phyloP scores from a whole-genome alignment of 345 rosid genomes.

The Citropsis articulata region DNA sequence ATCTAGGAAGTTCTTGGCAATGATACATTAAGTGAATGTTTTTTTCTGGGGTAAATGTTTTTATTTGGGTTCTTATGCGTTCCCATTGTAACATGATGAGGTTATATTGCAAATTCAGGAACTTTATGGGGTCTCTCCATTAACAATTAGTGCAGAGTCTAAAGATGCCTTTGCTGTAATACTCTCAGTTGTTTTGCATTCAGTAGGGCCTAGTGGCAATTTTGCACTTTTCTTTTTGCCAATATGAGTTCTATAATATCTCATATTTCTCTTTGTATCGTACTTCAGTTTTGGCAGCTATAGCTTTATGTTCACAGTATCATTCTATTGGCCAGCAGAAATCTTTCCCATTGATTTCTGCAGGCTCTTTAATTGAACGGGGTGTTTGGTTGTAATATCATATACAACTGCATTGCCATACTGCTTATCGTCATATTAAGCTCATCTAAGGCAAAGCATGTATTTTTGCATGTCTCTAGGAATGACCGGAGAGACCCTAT shows the following conservation, averaged over 20 bases:
- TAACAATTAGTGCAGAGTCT: too few species aligned
- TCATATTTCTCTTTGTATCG: background rate
- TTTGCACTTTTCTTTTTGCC: background rate
- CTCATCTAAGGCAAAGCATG: too few species aligned
- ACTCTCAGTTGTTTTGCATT: conserved; percentile 6
- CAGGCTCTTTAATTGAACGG: background rate
- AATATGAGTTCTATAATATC: background rate
- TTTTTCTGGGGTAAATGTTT: too few species aligned
- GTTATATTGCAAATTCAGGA: conserved; percentile 18
- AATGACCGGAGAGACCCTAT: too few species aligned
- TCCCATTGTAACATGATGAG: conserved; percentile 21
- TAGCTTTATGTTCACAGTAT: background rate
- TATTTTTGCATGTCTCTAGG: too few species aligned
- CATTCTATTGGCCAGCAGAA: background rate
- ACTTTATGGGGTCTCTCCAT: background rate
- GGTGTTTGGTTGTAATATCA: background rate
- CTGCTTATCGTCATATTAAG: too few species aligned
- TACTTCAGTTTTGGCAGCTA: too few species aligned
- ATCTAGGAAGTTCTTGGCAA: conserved; percentile 72
- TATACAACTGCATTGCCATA: too few species aligned
- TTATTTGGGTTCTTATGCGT: conserved; percentile 18
- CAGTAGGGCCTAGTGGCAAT: background rate
- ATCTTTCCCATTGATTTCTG: background rate
- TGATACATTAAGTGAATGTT: too few species aligned
- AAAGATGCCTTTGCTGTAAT: background rate